A percentile compares a stretch with the other conserved stretches of the same genome.
Evolutionary conservation across 768 basidiomycete species (phyloP).

Genomic region (Melanogaster broomeanus): DNA sequence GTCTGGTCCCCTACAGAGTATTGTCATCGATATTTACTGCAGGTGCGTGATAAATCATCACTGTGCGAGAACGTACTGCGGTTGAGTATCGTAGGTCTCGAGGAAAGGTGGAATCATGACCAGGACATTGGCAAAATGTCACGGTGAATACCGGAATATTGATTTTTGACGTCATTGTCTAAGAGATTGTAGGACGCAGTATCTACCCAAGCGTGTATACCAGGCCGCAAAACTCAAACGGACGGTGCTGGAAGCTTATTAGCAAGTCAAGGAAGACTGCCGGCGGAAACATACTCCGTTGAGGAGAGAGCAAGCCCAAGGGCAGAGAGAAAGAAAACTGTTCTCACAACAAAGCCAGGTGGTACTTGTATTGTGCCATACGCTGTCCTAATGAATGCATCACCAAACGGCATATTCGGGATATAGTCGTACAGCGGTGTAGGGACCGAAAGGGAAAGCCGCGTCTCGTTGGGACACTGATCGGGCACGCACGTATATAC

Average conservation of each 20-base stretch:
- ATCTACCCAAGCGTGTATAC: slow-evolving; percentile 90
- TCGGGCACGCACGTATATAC: no score
- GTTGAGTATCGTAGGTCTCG: slow-evolving; percentile 84
- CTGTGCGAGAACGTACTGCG: slow-evolving; percentile 97
- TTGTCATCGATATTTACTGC: slow-evolving; percentile 86
- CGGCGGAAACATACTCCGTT: slow-evolving; percentile 82
- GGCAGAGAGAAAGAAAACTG: slow-evolving; percentile 88
- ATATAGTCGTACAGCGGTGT: slow-evolving; percentile 33
- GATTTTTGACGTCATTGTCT: slow-evolving; percentile 2
- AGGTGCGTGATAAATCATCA: slow-evolving; percentile 87
- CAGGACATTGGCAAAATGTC: slow-evolving; percentile 77
- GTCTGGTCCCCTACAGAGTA: slow-evolving; percentile 54
- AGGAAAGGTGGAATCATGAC: slow-evolving; percentile 89
- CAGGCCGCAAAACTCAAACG: slow-evolving; percentile 85
- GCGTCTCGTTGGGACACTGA: no score
- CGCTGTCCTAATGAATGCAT: slow-evolving; percentile 62
- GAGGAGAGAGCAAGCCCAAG: slow-evolving; percentile 87
- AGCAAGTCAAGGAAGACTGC: slow-evolving; percentile 90
- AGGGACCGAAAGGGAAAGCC: no score
- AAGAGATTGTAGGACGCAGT: slow-evolving; percentile 55
- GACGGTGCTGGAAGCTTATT: slow-evolving; percentile 91
- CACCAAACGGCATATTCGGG: slow-evolving; percentile 59
- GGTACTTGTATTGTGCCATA: slow-evolving; percentile 34
- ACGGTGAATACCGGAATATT: slow-evolving; percentile 51
- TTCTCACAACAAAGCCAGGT: slow-evolving; percentile 68